These are phyloP conservation scores for Tirmania nivea DNA, from an alignment of 495 filamentous ascomycete species.

Conservation along the genomic window DNA sequence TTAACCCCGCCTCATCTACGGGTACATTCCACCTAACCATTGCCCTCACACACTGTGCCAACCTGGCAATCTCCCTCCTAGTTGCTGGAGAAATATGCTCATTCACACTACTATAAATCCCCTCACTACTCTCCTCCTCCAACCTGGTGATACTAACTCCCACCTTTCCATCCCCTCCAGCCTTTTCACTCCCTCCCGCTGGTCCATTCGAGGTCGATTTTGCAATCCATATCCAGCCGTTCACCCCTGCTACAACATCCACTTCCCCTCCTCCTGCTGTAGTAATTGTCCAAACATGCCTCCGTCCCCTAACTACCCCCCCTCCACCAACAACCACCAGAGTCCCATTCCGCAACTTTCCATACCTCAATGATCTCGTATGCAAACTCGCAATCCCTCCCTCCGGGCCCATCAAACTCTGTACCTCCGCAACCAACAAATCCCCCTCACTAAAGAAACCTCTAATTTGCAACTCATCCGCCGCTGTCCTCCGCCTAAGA, in stretches of 20 bases:
- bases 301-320: conserved; percentile 55
- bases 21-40: conserved; percentile 58
- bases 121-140: conserved; percentile 52
- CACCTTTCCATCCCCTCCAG: conserved; percentile 15
- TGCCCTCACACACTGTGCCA: conserved; percentile 56
- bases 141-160: no score
- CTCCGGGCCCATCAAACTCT: conserved; percentile 49
- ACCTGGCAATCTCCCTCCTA: conserved; percentile 65
- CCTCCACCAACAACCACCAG: conserved; percentile 59
- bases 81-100: conserved; percentile 54
- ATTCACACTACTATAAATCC: conserved; percentile 75
- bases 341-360: conserved; percentile 78
- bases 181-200: conserved; percentile 26
- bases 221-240: conserved; percentile 86
- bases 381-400: conserved; percentile 59
- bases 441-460: conserved; percentile 85
- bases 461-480: conserved; percentile 87
- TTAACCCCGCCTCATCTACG: conserved; percentile 85
- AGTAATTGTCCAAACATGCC: conserved; percentile 70
- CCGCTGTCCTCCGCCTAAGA: conserved; percentile 67
- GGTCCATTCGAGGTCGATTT: conserved; percentile 29
- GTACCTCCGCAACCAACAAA: conserved; percentile 74
- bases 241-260: conserved; percentile 78
- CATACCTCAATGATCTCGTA: conserved; percentile 75
- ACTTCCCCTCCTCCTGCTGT: conserved; percentile 51